phyloP scores from a whole-genome alignment of 129 eudicot genomes.

The Artemisia annua region DNA sequence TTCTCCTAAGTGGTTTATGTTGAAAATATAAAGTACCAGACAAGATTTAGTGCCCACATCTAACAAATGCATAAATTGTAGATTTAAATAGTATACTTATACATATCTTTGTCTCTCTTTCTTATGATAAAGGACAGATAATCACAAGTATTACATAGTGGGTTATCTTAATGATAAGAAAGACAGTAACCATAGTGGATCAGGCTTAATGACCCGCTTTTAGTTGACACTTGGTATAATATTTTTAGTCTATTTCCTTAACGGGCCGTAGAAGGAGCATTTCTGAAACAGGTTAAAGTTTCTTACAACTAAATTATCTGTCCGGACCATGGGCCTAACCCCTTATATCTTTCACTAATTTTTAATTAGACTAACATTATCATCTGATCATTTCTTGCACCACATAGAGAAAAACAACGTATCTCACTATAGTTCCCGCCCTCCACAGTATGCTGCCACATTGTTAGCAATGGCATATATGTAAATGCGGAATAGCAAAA shows the following conservation, averaged over 20 bases:
- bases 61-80: not conserved
- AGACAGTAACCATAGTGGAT: too few species aligned
- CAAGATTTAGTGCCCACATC: constrained; percentile 38
- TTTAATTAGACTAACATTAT: constrained; percentile 5
- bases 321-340: constrained; percentile 36
- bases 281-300: constrained; percentile 18
- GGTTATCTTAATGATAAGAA: constrained; percentile 21
- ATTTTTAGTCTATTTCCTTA: not conserved
- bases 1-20: constrained; percentile 34
- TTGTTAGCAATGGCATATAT: constrained; percentile 21
- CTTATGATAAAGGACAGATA: constrained; percentile 1
- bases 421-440: constrained; percentile 7
- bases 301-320: constrained; percentile 20
- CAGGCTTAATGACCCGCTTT: constrained; percentile 11
- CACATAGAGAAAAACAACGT: constrained; percentile 18
- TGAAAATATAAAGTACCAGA: constrained; percentile 40
- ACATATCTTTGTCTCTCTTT: constrained; percentile 16
- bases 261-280: constrained; percentile 20
- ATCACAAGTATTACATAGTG: constrained; percentile 24
- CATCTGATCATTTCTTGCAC: constrained; percentile 13
- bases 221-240: constrained; percentile 6
- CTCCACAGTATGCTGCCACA: constrained; percentile 17
- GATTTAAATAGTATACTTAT: constrained; percentile 17
- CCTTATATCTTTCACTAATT: constrained; percentile 22
- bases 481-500: constrained; percentile 19